Evolutionary conservation across 1,139 yeast genomes (phyloP), one percentile per base, ranked within the genome.

Genomic region (Hyphopichia buzzinii): DNA sequence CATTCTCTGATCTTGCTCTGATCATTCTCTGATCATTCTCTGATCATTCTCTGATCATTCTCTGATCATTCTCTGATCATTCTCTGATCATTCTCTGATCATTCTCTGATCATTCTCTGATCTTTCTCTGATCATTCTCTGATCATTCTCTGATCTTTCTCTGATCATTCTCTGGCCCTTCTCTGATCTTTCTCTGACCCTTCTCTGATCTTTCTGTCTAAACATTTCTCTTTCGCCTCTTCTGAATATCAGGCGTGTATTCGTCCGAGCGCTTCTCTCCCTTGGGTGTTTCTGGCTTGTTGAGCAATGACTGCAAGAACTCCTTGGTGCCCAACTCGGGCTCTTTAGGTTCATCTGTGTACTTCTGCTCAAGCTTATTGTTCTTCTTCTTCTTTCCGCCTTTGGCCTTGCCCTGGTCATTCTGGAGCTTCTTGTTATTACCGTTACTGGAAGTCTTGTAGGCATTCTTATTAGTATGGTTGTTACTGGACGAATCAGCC

Each of bases 301-400:
- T 57, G 66, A 69, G 62, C 29, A 64, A 48, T 2, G 54, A 48
- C 14, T 58, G 62, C 26, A 67, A 49, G 12, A 52, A 46, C 19
- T 35, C 41, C 17, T 39, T 37, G 24, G 40, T 31, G 11, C 36
- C 34, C 29, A 38, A 30, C 26, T 38, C 39, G n/a, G 35, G 27
- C 23, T 27, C 30, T 7, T 13, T 13, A 5, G 40, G 36, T 12
- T 33, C 29, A 8, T 32, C 39, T 21, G 23, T 16, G 29, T 33
- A 35, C 40, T 36, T 30, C 8, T 24, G 14, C 33, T 26, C 23
- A 10, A 19, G 23, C 23, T 19, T 19, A 10, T 10, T 6, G 23
- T 6, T 7, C 23, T 19, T 19, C 23, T 19, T 19, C 23, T 19
- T 19, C 33, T 10, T 33, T 19, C 17, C 8, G 14, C 13, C 14